Percentiles rank a stretch among this genome's conserved stretches.
phyloP scores from a whole-genome alignment of 1,139 yeast species.

The Pneumocystis carinii region DNA sequence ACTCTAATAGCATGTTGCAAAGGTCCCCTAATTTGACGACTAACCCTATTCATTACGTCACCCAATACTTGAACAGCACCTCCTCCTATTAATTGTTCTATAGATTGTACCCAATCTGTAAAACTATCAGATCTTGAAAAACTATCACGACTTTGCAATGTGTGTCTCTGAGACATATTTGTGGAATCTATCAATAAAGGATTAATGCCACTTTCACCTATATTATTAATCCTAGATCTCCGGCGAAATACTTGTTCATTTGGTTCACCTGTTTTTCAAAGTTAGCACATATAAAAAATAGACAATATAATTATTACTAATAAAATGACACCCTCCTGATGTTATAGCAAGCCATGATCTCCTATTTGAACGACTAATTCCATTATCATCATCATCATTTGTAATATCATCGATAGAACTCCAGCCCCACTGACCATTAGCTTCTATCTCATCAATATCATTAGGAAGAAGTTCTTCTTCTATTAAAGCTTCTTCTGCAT shows the following conservation, averaged over 20 bases:
- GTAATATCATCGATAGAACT: not conserved
- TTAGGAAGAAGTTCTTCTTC: slow-evolving; percentile 12
- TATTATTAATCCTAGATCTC: not conserved
- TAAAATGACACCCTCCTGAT: not conserved
- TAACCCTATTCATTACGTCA: slow-evolving; percentile 8
- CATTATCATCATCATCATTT: not conserved
- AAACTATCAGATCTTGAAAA: slow-evolving; percentile 5
- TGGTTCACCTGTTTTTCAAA: not conserved
- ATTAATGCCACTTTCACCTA: not conserved
- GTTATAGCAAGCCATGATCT: slow-evolving; percentile 2
- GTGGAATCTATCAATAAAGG: not conserved
- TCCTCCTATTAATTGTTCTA: slow-evolving; percentile 12
- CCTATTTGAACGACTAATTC: not conserved
- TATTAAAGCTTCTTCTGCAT: slow-evolving; percentile 10
- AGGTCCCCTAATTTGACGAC: not conserved
- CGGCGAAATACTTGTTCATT: not conserved
- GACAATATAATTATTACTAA: not conserved
- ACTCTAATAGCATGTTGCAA: slow-evolving; percentile 7
- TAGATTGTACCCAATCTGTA: slow-evolving; percentile 11
- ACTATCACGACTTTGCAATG: not conserved
- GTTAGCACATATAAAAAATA: not conserved
- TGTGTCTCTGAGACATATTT: not conserved
- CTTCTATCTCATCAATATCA: not conserved
- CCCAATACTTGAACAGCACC: slow-evolving; percentile 12
- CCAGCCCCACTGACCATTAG: slow-evolving; percentile 1